These are phyloP conservation scores for Quercus tomentella DNA, from an alignment of 331 rosid genomes.

Conservation along the genomic window DNA sequence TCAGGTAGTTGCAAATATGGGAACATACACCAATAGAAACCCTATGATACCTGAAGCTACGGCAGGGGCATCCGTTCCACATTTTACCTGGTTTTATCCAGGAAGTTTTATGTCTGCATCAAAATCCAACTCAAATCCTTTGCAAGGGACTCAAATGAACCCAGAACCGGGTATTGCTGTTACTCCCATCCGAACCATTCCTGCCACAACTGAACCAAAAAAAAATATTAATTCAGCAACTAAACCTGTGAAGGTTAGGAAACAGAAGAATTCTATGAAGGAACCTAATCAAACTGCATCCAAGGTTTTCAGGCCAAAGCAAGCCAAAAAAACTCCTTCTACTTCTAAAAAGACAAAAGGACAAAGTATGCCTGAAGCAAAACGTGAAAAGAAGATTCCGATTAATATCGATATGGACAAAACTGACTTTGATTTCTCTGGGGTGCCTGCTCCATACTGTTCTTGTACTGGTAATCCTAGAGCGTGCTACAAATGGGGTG, in stretches of 20 bases:
- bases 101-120: conserved; percentile 8
- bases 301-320: conserved; percentile 9
- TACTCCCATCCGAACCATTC: not conserved
- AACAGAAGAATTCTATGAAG: not conserved
- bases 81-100: conserved; percentile 18
- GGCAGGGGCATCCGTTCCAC: conserved; percentile 9
- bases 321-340: conserved; percentile 5
- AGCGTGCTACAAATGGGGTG: conserved; percentile 22
- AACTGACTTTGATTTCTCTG: conserved; percentile 15
- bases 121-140: conserved; percentile 1
- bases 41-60: conserved; percentile 7
- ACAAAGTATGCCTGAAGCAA: conserved; percentile 8
- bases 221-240: not conserved
- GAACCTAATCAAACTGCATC: not conserved
- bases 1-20: not conserved
- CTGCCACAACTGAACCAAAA: not conserved
- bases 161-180: conserved; percentile 4
- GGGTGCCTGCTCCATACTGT: conserved; percentile 16
- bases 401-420: not conserved
- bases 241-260: not conserved
- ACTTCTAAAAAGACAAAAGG: not conserved
- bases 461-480: conserved; percentile 15
- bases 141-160: conserved; percentile 1
- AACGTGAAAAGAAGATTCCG: conserved; percentile 17
- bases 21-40: conserved; percentile 16